Percentiles rank a stretch among this genome's conserved stretches.
Conservation (phyloP, 176 grass and related monocot genomes). For the Eragrostis nindensis region DNA sequence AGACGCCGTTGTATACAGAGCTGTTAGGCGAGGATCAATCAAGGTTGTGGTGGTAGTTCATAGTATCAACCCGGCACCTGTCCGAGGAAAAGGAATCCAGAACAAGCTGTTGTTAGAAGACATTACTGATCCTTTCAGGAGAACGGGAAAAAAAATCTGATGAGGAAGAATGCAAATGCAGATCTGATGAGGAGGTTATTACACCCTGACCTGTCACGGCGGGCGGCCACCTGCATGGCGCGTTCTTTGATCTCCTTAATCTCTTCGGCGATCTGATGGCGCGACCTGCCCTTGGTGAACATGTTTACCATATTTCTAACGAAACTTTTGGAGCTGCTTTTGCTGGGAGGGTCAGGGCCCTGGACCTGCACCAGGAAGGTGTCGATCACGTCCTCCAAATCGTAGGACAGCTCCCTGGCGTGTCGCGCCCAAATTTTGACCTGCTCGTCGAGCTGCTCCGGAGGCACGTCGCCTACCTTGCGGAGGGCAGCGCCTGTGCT, state of each 20-base stretch:
- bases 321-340: neutral
- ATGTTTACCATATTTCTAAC: neutral
- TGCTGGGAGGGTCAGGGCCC: no score
- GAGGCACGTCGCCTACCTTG: neutral
- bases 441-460: neutral
- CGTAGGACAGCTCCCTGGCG: neutral
- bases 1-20: neutral
- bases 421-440: neutral
- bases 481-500: neutral
- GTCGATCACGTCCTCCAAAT: slow-evolving; percentile 15
- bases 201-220: neutral
- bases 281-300: no score
- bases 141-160: no score
- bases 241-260: no score
- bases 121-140: no score
- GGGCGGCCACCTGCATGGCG: neutral
- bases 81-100: no score
- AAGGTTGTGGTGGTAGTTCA: neutral
- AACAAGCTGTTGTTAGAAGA: no score
- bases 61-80: neutral
- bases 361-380: neutral
- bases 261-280: neutral
- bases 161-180: no score
- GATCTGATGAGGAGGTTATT: no score
- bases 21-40: neutral